Evolutionary conservation across 192 early-diverging fungal genomes (phyloP), one percentile per base, ranked within the genome.

Genomic region (Backusella australiensis): DNA sequence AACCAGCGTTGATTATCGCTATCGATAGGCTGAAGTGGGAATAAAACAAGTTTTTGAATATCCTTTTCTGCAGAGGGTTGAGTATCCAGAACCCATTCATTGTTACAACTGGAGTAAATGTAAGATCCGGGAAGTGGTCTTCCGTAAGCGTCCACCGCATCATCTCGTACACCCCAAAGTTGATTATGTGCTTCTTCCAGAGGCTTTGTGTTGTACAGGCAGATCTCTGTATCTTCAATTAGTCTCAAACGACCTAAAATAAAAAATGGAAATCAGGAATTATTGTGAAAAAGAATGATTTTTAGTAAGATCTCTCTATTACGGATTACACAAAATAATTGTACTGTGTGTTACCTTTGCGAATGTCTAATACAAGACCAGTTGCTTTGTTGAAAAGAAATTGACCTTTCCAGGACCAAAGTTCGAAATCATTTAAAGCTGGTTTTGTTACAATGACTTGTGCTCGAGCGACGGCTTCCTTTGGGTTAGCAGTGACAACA

Each of bases 151-250:
- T 72, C 36, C 56, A 34, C 63, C 12, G 71, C 75, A 56, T 77
- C 66, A 36, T 74, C 52, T 52, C 67, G 65, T 19, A 76, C 69
- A 14, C 70, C 52, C 82, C 82, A 83, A 34, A 59, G 38, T 67
- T 83, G 82, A 52, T 83, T 79, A 17, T 34, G 19, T 23, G 75
- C 74, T 53, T 80, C 56, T 59, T 82, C 81, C 19, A 53, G 11
- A 32, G 71, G 71, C 49, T 83, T 83, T 34, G 66, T 71, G 36
- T 67, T 39, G 49, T 71, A 75, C 32, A 80, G 56, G 74, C 78
- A 79, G 42, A 83, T 74, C n/a, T 83, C 78, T 35, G 82, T 83
- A 67, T 83, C 82, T 71, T 83, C 82, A 70, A 83, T 83, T 15
- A 83, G 56, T 49, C 82, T 70, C 32, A 83, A 67, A 15, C 82